Conservation (phyloP, 345 rosid genomes). For the Triadica sebifera region DNA sequence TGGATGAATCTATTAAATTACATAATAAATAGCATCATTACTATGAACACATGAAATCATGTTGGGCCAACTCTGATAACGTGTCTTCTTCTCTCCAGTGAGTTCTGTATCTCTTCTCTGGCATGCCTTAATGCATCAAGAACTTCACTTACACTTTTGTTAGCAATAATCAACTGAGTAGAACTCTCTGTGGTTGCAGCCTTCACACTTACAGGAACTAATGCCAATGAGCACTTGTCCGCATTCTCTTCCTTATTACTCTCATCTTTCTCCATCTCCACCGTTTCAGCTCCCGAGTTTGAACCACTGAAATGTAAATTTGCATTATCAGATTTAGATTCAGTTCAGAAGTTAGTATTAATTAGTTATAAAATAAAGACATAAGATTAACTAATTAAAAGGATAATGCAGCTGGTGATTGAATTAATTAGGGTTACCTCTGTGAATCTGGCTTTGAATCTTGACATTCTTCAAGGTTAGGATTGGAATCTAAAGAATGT, state of each 20-base stretch:
- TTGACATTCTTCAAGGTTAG: conserved; percentile 16
- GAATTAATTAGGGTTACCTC: conserved; percentile 19
- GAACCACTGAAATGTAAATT: conserved; percentile 22
- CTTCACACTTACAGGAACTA: conserved; percentile 33
- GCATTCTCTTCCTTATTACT: conserved; percentile 12
- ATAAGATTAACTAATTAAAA: background rate
- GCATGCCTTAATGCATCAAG: conserved; percentile 47
- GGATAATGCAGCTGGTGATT: background rate
- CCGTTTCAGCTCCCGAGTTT: conserved; percentile 15
- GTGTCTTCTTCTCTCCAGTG: conserved; percentile 35
- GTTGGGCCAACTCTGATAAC: conserved; percentile 39
- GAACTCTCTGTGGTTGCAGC: too few species aligned
- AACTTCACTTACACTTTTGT: conserved; percentile 40
- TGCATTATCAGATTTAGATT: too few species aligned
- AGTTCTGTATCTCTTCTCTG: conserved; percentile 38
- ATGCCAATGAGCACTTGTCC: conserved; percentile 40
- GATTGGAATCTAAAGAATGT: conserved; percentile 2
- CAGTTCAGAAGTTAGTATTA: too few species aligned
- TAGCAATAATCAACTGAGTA: conserved; percentile 10
- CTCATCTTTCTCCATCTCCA: background rate
- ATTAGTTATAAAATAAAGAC: too few species aligned
- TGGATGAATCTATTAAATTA: too few species aligned
- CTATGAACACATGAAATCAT: conserved; percentile 22
- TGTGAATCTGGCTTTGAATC: conserved; percentile 23
- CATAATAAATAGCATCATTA: background rate